Base-by-base conservation (phyloP, 192 early-diverging fungal species). In the Podila epigama region DNA sequence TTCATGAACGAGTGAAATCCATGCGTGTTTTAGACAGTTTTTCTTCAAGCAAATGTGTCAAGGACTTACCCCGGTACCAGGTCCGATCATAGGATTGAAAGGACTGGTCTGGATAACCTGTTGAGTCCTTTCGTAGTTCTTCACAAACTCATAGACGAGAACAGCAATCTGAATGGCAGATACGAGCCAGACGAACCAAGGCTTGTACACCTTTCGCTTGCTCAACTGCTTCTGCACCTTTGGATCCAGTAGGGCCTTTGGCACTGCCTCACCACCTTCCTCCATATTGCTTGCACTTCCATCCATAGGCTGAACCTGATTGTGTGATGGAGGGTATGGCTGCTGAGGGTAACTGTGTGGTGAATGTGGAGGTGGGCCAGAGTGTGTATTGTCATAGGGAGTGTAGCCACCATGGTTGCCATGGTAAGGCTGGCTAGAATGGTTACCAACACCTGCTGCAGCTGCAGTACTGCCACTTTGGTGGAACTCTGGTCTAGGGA, bases 61-160 rank as follows among this genome's bases (percentile, higher is more conserved):
- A 42, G 7, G 7, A 84, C 84, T 82, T 72, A 86, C 86, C 8
- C 83, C 83, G 5, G 85, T 39, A 4, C 81, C 61, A 9, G 94
- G 94, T 8, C 95, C 95, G 69, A 95, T 93, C 89, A 96, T 90
- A 63, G 84, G 86, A 63, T 96, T 96, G 63, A 92, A 86, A 0
- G 91, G 89, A 28, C 78, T 81, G 1, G 87, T 88, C 60, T 91
- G 70, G 35, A 96, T 91, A 25, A 88, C 31, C 13, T 42, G 59
- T 10, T 90, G 88, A 1, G 92, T 94, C 15, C 84, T 42, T 32
- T 87, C 60, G 12, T 84, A 60, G 66, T 92, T 93, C 29, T 86
- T 53, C 10, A 84, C 68, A 60, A 88, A 70, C 70, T 84, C 83
- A 61, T 79, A 82, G 20, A 89, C 68, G 31, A 90, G 71, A 2